Conservation (phyloP, 2,329 filamentous ascomycete genomes). For the Talaromyces sp. region DNA sequence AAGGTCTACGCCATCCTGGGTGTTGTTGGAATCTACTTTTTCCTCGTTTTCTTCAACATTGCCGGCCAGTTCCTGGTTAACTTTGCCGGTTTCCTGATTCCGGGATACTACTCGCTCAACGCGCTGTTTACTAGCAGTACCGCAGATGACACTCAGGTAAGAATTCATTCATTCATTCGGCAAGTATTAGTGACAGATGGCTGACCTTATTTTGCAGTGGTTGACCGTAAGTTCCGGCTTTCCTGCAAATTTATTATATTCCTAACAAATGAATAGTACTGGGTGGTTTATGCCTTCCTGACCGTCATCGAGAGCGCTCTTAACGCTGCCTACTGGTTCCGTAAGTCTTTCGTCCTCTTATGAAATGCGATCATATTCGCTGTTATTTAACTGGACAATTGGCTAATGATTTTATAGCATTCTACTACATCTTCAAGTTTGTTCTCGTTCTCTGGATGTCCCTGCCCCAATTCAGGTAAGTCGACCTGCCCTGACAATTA, state of each 20-base stretch:
- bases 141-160: conserved; percentile 61
- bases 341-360: conserved; percentile 30
- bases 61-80: conserved; percentile 65
- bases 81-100: conserved; percentile 61
- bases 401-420: conserved; percentile 47
- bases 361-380: not conserved
- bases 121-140: conserved; percentile 59
- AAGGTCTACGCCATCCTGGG: conserved; percentile 65
- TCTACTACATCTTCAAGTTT: conserved; percentile 99
- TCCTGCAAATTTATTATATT: not conserved
- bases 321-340: conserved; percentile 67
- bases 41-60: conserved; percentile 69
- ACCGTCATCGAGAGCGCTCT: conserved; percentile 62
- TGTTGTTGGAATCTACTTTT: conserved; percentile 62
- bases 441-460: conserved; percentile 95
- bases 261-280: conserved; percentile 49
- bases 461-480: conserved; percentile 88
- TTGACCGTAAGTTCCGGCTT: conserved; percentile 47
- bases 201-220: conserved; percentile 47
- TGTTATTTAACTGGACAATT: conserved; percentile 18
- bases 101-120: conserved; percentile 62
- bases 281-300: conserved; percentile 64
- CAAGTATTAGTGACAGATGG: conserved; percentile 16
- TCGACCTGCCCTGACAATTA: conserved; percentile 22
- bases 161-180: conserved; percentile 15